These are phyloP conservation scores for Lanmaoa rubissima DNA, from an alignment of 768 basidiomycete species.

Conservation along the genomic window DNA sequence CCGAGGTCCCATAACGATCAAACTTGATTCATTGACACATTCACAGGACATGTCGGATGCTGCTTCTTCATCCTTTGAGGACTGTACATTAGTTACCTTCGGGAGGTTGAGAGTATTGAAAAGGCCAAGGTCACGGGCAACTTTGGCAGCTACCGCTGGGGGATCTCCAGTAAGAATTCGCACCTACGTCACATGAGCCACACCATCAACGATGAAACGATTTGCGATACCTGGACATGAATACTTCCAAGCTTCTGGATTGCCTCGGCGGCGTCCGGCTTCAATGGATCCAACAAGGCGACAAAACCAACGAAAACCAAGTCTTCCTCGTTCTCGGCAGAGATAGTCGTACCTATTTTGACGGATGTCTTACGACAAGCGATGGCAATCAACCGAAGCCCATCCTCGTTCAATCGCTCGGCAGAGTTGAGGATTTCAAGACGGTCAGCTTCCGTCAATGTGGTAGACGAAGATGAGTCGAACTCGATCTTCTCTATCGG, in stretches of 20 bases:
- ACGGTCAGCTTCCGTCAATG: conserved; percentile 21
- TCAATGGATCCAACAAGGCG: conserved; percentile 31
- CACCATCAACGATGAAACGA: background rate
- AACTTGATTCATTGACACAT: conserved; percentile 18
- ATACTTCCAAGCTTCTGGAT: conserved; percentile 27
- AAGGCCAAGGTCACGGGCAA: conserved; percentile 37
- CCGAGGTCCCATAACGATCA: conserved; percentile 31
- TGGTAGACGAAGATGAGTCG: conserved; percentile 15
- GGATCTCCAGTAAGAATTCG: conserved; percentile 37
- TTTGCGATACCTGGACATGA: conserved; percentile 29
- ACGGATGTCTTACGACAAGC: conserved; percentile 22
- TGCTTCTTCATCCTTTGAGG: conserved; percentile 29
- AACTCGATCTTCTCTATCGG: conserved; percentile 12
- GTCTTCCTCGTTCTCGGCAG: conserved; percentile 28
- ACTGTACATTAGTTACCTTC: background rate
- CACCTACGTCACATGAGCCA: conserved; percentile 16
- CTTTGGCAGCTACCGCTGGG: conserved; percentile 37
- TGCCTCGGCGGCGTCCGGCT: conserved; percentile 32
- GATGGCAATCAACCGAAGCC: conserved; percentile 30
- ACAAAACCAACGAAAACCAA: conserved; percentile 31
- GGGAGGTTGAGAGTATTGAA: conserved; percentile 23
- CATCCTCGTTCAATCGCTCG: conserved; percentile 30
- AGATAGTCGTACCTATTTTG: conserved; percentile 18
- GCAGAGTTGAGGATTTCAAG: conserved; percentile 26
- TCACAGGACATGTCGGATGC: conserved; percentile 1